Evolutionary conservation across 1,284 basidiomycete genomes (phyloP).

Genomic region (Volvariella volvacea): DNA sequence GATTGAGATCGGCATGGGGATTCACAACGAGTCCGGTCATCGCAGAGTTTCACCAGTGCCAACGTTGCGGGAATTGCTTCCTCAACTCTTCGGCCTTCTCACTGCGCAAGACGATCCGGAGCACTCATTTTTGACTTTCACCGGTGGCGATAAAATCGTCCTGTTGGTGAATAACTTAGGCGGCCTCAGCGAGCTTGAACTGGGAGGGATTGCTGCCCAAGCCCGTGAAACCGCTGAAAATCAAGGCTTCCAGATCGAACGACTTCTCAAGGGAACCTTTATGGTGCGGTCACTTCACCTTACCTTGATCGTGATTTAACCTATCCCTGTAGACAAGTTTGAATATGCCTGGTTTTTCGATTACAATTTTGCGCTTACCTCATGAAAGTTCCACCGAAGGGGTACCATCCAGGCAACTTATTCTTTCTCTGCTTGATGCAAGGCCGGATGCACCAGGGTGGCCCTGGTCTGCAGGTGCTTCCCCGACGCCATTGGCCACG

Average conservation of each 20-base stretch:
- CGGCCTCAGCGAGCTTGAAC: constrained; percentile 81
- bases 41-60: constrained; percentile 67
- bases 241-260: constrained; percentile 51
- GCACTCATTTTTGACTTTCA: constrained; percentile 80
- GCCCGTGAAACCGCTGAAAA: constrained; percentile 46
- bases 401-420: constrained; percentile 33
- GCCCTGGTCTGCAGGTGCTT: constrained; percentile 57
- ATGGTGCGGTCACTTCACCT: constrained; percentile 57
- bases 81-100: constrained; percentile 66
- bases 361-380: constrained; percentile 82
- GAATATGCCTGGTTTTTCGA: constrained; percentile 92
- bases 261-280: constrained; percentile 74
- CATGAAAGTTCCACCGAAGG: constrained; percentile 24
- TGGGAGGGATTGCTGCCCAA: constrained; percentile 65
- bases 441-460: constrained; percentile 75
- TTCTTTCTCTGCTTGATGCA: constrained; percentile 78
- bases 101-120: constrained; percentile 74
- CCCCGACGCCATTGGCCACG: constrained; percentile 21
- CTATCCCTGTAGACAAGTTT: constrained; percentile 62
- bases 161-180: constrained; percentile 80
- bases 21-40: constrained; percentile 89
- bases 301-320: constrained; percentile 2
- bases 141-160: constrained; percentile 58
- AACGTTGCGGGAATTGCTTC: constrained; percentile 63
- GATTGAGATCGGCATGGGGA: constrained; percentile 85